Evolutionary conservation across 2,329 filamentous ascomycete genomes (phyloP).

Genomic region (Epicoccum sorghinum): DNA sequence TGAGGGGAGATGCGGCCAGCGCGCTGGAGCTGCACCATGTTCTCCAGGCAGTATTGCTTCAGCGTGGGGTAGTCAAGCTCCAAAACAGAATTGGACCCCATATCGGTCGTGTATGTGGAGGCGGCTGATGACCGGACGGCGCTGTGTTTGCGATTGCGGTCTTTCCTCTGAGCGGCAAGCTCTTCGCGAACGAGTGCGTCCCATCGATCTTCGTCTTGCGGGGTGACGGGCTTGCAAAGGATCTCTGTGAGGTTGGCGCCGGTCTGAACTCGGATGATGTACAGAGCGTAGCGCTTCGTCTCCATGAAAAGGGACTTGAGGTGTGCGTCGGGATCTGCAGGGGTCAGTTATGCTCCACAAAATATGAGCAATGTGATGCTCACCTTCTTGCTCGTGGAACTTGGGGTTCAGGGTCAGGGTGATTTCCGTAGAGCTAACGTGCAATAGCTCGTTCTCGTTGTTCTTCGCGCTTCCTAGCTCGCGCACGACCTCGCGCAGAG

Average conservation of each 20-base stretch:
- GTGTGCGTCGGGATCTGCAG: constrained; percentile 82
- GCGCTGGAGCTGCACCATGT: constrained; percentile 87
- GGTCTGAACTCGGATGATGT: constrained; percentile 96
- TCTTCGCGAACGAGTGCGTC: constrained; percentile 80
- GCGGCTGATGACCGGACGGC: constrained; percentile 81
- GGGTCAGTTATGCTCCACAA: constrained; percentile 27
- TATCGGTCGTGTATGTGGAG: constrained; percentile 70
- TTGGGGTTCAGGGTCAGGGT: constrained; percentile 89
- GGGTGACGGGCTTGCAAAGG: constrained; percentile 83
- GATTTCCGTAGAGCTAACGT: constrained; percentile 85
- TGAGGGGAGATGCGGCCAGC: constrained; percentile 82
- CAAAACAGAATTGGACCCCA: constrained; percentile 63
- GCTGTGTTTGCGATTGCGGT: constrained; percentile 57
- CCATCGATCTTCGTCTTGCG: constrained; percentile 92
- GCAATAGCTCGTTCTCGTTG: constrained; percentile 91
- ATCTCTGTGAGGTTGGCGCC: constrained; percentile 94
- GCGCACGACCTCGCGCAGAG: constrained; percentile 87
- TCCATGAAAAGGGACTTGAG: constrained; percentile 96
- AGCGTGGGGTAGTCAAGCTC: constrained; percentile 94
- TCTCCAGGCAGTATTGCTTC: constrained; percentile 91
- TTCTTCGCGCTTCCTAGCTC: constrained; percentile 95
- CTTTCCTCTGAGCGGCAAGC: constrained; percentile 56
- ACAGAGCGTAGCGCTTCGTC: constrained; percentile 94
- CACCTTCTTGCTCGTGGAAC: constrained; percentile 80
- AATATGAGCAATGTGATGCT: constrained; percentile 17